These are phyloP conservation scores for Phytophthora sansomeana DNA, from an alignment of 352 stramenopile species.

Conservation along the genomic window DNA sequence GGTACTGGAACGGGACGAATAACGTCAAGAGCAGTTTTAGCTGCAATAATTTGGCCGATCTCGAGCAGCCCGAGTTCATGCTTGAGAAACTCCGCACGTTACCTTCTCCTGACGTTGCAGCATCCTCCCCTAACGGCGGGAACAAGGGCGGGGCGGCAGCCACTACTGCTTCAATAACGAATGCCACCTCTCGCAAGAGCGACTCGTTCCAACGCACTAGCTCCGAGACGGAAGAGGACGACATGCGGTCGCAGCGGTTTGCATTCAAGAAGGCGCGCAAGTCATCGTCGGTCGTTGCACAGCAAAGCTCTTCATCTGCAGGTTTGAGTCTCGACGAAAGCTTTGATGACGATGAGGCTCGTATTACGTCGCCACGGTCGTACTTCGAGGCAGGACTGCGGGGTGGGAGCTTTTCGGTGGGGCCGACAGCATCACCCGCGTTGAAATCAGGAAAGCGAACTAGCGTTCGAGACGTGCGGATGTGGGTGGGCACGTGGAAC, in stretches of 20 bases:
- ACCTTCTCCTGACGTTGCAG: constrained; percentile 25
- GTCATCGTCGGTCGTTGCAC: constrained; percentile 16
- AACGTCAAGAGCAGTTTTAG: constrained; percentile 86
- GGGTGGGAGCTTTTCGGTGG: constrained; percentile 47
- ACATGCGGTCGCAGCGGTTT: constrained; percentile 50
- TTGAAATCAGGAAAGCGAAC: constrained; percentile 42
- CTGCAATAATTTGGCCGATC: constrained; percentile 80
- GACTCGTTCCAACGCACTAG: constrained; percentile 55
- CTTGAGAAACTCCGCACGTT: constrained; percentile 47
- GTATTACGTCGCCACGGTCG: constrained; percentile 69
- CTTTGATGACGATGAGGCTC: constrained; percentile 28
- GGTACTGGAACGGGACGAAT: constrained; percentile 75
- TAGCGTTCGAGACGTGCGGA: constrained; percentile 60
- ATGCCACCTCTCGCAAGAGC: constrained; percentile 51
- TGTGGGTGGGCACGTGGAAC: constrained; percentile 91
- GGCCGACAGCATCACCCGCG: constrained; percentile 24
- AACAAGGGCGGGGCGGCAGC: constrained; percentile 46
- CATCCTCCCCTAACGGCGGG: constrained; percentile 47
- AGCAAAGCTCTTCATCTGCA: constrained; percentile 35
- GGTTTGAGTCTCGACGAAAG: constrained; percentile 44
- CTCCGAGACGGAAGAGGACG: constrained; percentile 46
- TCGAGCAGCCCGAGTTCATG: constrained; percentile 57
- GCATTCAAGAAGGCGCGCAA: constrained; percentile 35
- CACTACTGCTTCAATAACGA: constrained; percentile 37
- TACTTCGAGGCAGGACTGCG: constrained; percentile 67